Evolutionary conservation across 1,284 basidiomycete genomes (phyloP), one percentile per base, ranked within the genome.

Genomic region (Rhodotorula sp.): DNA sequence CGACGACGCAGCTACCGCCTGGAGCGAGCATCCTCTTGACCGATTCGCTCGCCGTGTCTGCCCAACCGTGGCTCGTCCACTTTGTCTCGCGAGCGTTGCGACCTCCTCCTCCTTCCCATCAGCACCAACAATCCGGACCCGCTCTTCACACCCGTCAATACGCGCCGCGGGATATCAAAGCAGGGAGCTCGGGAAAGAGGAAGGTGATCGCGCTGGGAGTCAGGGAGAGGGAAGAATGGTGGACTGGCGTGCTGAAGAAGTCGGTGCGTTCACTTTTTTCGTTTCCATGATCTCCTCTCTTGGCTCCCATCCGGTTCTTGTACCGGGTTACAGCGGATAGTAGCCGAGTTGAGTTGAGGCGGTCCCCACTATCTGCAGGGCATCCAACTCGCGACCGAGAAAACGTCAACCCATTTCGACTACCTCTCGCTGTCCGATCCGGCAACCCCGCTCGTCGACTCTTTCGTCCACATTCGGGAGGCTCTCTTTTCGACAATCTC

Each of bases 1-100:
- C 48, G 8, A 37, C 63, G 6, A 22, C 67, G 4, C 18, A 51
- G 5, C 42, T 49, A 15, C 64, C 64, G 1, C 64, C 70, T 4
- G 58, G 58, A 10, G n/a, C 37, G 53, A 59, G 64, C 5, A 33
- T 74, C 59, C 45, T 76, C 29, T 65, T 76, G 42, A 74, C 75
- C 48, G 75, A 76, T 55, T 70, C 70, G 33, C 65, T 76, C 56
- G 64, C 63, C 45, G 60, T 71, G 7, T 71, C 73, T 2, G 69
- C 69, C 12, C 64, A 64, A 2, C 74, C 73, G 33, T 58, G 71
- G 33, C 48, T 75, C 6, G 62, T 63, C 7, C 69, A 69, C 18
- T 62, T 70, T 29, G 42, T 76, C 33, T 44, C 62, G 46, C 55
- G 62, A 14, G 63, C 73, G 2, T 57, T 76, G 22, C 64, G 69